Percentiles rank a stretch among this genome's conserved stretches.
Evolutionary conservation across 2,329 filamentous ascomycete genomes (phyloP).

Genomic region (Fusarium stilboides): DNA sequence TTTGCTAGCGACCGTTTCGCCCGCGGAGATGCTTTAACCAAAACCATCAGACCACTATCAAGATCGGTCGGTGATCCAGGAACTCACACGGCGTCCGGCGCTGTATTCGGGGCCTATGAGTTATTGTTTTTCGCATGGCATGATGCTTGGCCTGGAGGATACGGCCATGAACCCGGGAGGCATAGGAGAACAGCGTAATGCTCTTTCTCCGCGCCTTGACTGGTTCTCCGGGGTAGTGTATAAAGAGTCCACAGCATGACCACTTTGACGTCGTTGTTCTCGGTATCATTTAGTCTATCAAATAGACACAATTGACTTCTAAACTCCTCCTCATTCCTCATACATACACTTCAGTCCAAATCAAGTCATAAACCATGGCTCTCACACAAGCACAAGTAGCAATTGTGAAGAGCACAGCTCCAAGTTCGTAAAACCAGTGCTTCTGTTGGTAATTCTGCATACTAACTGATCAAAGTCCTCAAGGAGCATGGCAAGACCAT

Average conservation of each 20-base stretch:
- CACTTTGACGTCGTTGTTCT: constrained; percentile 16
- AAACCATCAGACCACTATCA: constrained; percentile 44
- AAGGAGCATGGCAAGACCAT: constrained; percentile 77
- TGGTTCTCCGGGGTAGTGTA: constrained; percentile 42
- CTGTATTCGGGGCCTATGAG: constrained; percentile 12
- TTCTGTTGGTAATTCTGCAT: too few relatives aligned
- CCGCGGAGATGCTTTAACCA: constrained; percentile 49
- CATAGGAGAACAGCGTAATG: constrained; percentile 33
- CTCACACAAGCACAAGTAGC: constrained; percentile 75
- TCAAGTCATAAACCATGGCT: constrained; percentile 55
- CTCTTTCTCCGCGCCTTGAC: constrained; percentile 42
- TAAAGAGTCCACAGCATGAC: constrained; percentile 27
- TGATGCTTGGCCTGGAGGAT: constrained; percentile 13
- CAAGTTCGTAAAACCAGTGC: constrained; percentile 53
- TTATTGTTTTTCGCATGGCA: constrained; percentile 33
- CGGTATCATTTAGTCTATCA: constrained; percentile 27
- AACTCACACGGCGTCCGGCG: constrained; percentile 32
- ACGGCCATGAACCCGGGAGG: not conserved
- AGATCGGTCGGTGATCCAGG: constrained; percentile 39
- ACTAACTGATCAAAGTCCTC: constrained; percentile 60
- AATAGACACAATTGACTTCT: constrained; percentile 3
- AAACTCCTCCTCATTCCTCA: not conserved
- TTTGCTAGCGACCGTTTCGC: not conserved
- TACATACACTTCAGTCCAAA: constrained; percentile 3
- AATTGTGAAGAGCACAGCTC: constrained; percentile 84